Base-by-base conservation (phyloP, 1,284 basidiomycete species). In the Sporisorium reilianum region DNA sequence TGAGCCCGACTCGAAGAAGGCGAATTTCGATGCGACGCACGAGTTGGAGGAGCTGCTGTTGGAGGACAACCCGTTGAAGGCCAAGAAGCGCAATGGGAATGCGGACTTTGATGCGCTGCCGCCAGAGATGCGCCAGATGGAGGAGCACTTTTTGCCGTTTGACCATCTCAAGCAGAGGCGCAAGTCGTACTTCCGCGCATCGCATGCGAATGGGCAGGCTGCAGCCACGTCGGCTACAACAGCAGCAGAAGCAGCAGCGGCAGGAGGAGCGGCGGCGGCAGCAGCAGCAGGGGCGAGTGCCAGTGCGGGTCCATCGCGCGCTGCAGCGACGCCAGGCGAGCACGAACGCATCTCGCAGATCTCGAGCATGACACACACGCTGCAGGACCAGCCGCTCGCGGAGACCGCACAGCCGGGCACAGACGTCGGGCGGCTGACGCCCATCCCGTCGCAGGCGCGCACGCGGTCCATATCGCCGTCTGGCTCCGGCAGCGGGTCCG, bases 21-120 rank as follows among this genome's bases (percentile, higher is more conserved):
- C 96, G 22, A 98, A 99, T 85, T 99, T 98, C 85, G 96, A 99
- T 84, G 95, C 95, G n/a, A 97, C 96, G 16, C 95, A 98, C 84
- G 96, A 99, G 86, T 86, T 99, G 34, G 96, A 99, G 83, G 96
- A 99, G 86, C 87, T 99, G 41, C 85, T 99, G 36, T 87, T 99
- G 11, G 96, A 98, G 85, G 96, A 98, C 84, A 98, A 99, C 82
- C 96, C 96, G 50, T 87, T 98, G 57, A 98, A 97, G 85, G 95
- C 96, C 14, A 92, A 94, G 80, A 92, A 93, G 74, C 89, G 96
- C 55, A 97, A 96, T 85, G 91, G 91, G 7, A 92, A 92, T 69
- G 92, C 95, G 69, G 95, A 97, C 84, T 85, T 93, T 8, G 91
- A 92, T 73, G 90, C 90, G 54, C 86, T 98, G 62, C 93, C 91